Base-by-base conservation (phyloP, 257 asterid genomes). In the Echium plantagineum region DNA sequence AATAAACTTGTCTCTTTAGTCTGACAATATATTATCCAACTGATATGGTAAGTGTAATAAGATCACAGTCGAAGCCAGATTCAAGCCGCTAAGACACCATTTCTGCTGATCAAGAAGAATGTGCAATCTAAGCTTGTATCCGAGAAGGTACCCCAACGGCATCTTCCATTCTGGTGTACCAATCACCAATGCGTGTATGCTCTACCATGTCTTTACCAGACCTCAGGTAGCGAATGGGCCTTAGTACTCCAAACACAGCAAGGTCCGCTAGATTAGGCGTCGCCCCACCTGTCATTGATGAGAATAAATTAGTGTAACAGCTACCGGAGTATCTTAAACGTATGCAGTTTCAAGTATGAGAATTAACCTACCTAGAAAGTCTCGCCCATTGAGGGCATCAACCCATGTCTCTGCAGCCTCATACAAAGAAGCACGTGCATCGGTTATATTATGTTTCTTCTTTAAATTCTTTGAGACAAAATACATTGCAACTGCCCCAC, bases 341-440 rank as follows among this genome's bases (percentile, higher is more conserved):
- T 6, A 4, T 56, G n/a, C 20, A 55, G 52, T 32, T 31, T 15
- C 21, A 60, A 58, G 20, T 7, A 42, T 48, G 31, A 70, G 59
- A 49, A 13, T 55, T 20, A 65, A 56, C 64, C 38, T 21, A 91
- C 98, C 98, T 80, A 91, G 84, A 77, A 84, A 91, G 7, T 91
- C 89, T 58, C 82, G 85, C 53, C 90, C 95, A 17, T 78, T 61
- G 55, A 88, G 88, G 15, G 96, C 95, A 66, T 82, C 85, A 49
- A 91, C 96, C 95, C 96, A 91, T 30, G 90, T 82, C 68, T 91
- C 95, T 32, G 95, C 96, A 66, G 98, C 95, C 70, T 88, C 94
- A 70, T 91, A 91, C 63, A 91, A 66, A 59, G 98, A 59, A 42
- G 83, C 90, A 7, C 98, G 90, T 65, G 80, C 98, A 74, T 91